phyloP scores from a whole-genome alignment of 2,329 filamentous ascomycete species.

The Beauveria pseudobassiana region DNA sequence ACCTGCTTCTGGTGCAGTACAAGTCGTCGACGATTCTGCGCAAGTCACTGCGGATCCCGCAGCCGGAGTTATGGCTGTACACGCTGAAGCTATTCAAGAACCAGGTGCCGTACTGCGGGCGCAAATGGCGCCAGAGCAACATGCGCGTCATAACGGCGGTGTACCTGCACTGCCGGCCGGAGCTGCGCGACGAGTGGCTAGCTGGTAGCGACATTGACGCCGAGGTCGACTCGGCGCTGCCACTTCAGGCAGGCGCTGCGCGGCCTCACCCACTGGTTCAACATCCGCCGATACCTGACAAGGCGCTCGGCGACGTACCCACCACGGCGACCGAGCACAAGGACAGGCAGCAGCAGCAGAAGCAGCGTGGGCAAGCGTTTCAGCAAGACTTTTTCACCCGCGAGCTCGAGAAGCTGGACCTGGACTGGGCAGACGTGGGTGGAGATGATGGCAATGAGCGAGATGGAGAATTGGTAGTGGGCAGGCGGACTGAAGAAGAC shows the following conservation, averaged over 20 bases:
- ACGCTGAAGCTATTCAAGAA: slow-evolving; percentile 98
- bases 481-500: too few relatives aligned
- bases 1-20: slow-evolving; percentile 88
- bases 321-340: slow-evolving; percentile 53
- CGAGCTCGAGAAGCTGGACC: slow-evolving; percentile 66
- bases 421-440: slow-evolving; percentile 38
- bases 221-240: slow-evolving; percentile 87
- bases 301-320: slow-evolving; percentile 55
- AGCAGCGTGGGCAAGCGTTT: background rate
- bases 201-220: slow-evolving; percentile 85
- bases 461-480: slow-evolving; percentile 24
- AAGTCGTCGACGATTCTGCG: slow-evolving; percentile 89
- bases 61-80: slow-evolving; percentile 81
- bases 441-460: slow-evolving; percentile 26
- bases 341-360: background rate
- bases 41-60: slow-evolving; percentile 84
- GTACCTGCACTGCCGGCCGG: slow-evolving; percentile 86
- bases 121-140: slow-evolving; percentile 96
- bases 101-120: slow-evolving; percentile 94
- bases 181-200: slow-evolving; percentile 92
- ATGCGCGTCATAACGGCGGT: slow-evolving; percentile 98
- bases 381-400: slow-evolving; percentile 71
- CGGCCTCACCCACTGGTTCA: slow-evolving; percentile 90
- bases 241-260: slow-evolving; percentile 88
- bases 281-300: slow-evolving; percentile 75